Base-by-base conservation (phyloP, 352 stramenopile species). In the Thraustochytrium sp. region DNA sequence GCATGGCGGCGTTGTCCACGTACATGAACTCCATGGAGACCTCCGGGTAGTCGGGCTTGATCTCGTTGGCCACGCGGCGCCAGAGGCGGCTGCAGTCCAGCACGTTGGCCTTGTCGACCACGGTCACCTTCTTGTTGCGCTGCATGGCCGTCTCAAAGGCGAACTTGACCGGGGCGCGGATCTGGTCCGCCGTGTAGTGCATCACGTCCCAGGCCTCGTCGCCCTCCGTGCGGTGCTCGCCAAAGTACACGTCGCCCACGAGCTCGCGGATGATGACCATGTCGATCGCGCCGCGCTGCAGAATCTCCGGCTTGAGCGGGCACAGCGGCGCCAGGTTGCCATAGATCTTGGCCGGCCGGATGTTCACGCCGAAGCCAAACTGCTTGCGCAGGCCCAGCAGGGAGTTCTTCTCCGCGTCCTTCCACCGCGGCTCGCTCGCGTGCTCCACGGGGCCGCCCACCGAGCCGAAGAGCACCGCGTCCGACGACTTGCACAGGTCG, bases 101-200 rank as follows among this genome's bases (percentile, higher is more conserved):
- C 54, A 99, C 96, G 87, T 99, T 99, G 82, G 96, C 96, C 90
- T 99, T 99, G 90, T 99, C 96, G 65, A 99, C 96, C 68, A 97
- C 97, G 80, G 93, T 98, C 16, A 99, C 89, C 76, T 95, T 94
- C 86, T 97, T 96, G 31, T 87, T 88, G 53, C 96, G 92, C 92
- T 98, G 93, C 75, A 87, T 89, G 23, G 89, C 90, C 48, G 94
- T 88, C 85, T 93, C 89, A 36, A 90, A 92, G 26, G 93, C 93
- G 40, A 96, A 92, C 76, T 89, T 87, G 5, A 92, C 90, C 82
- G 96, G 96, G 31, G 91, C 89, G 65, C 90, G 87, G 85, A 97
- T 95, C 90, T 99, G 96, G 8, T 88, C 89, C 86, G 97, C 95
- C 51, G 92, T 89, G 90, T 99, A 99, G 88, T 97, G 98, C 95